phyloP scores from a whole-genome alignment of 768 basidiomycete genomes.

The Ramaria sp. region DNA sequence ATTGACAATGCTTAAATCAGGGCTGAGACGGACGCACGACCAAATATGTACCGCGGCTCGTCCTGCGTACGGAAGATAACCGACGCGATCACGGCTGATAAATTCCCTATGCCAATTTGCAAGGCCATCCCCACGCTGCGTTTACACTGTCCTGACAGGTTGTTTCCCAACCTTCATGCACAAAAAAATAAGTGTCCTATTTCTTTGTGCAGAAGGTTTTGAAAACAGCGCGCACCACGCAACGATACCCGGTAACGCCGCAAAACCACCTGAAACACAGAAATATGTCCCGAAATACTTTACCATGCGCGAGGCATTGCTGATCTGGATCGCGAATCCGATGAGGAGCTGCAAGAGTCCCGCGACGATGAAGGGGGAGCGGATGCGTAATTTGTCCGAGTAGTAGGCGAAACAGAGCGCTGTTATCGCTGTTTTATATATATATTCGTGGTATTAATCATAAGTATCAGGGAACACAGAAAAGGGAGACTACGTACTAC shows the following conservation, averaged over 20 bases:
- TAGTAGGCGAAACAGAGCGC: slow-evolving; percentile 40
- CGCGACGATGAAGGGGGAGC: slow-evolving; percentile 49
- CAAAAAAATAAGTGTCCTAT: not conserved
- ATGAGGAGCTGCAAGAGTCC: slow-evolving; percentile 41
- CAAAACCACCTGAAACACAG: slow-evolving; percentile 49
- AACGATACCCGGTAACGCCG: slow-evolving; percentile 46
- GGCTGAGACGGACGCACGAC: slow-evolving; percentile 29
- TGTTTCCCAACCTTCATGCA: slow-evolving; percentile 45
- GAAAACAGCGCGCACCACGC: slow-evolving; percentile 34
- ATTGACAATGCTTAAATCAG: not conserved
- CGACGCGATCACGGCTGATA: slow-evolving; percentile 50
- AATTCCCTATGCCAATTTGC: slow-evolving; percentile 59
- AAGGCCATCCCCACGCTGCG: slow-evolving; percentile 57
- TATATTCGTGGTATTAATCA: not conserved
- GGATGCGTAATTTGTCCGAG: slow-evolving; percentile 45
- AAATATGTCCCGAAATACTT: slow-evolving; percentile 72
- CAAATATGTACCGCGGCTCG: slow-evolving; percentile 47
- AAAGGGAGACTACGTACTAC: slow-evolving; percentile 33
- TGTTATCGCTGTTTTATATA: slow-evolving; percentile 30
- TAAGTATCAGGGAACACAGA: not conserved
- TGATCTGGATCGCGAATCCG: slow-evolving; percentile 57
- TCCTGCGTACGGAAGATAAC: slow-evolving; percentile 53
- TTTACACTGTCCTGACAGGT: slow-evolving; percentile 59
- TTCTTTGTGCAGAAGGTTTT: no score
- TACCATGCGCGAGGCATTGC: slow-evolving; percentile 34